Base-by-base conservation (phyloP, 2,329 filamentous ascomycete species). In the Aspergillus sergii region DNA sequence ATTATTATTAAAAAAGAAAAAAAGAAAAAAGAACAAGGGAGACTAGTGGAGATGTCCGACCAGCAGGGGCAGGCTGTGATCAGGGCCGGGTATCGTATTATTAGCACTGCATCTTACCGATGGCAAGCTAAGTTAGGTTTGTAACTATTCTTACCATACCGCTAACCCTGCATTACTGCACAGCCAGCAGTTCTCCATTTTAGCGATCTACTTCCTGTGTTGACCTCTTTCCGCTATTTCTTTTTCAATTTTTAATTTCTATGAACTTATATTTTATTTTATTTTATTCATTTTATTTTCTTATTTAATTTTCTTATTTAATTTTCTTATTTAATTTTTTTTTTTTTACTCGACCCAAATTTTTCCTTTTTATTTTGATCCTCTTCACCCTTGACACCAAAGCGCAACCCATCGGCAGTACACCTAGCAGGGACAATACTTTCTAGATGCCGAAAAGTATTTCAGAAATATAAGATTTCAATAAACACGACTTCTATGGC, bases 61-160 rank as follows among this genome's bases (percentile, higher is more conserved):
- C 48, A 64, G 65, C 66, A 67, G 64, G 64, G 66, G 65, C 63
- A 67, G 63, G 59, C 62, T 60, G 59, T 64, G 61, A 64, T 64
- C 61, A 58, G 50, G 30, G 63, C 61, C 60, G 56, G 12, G 32
- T 30, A 54, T 54, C 26, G 60, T 65, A 65, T 65, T 65, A 50
- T 65, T 65, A 62, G 63, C 56, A 60, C 23, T 41, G 28, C 36
- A 39, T 39, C 36, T 39, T 39, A 39, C 36, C 48, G 19, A 51
- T 51, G 28, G 48, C 14, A 55, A 32, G 21, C 51, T 55, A 55
- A 23, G 32, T 36, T 54, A 54, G 30, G 51, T 54, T 36, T 39
- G 51, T 54, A 54, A 54, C 51, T 55, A 55, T 55, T 55, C 51
- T 55, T 55, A 55, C 51, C 30, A 54, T 65, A 61, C 62, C 57